phyloP scores from a whole-genome alignment of 2,329 filamentous ascomycete species.

The Rugonectria rugulosa region DNA sequence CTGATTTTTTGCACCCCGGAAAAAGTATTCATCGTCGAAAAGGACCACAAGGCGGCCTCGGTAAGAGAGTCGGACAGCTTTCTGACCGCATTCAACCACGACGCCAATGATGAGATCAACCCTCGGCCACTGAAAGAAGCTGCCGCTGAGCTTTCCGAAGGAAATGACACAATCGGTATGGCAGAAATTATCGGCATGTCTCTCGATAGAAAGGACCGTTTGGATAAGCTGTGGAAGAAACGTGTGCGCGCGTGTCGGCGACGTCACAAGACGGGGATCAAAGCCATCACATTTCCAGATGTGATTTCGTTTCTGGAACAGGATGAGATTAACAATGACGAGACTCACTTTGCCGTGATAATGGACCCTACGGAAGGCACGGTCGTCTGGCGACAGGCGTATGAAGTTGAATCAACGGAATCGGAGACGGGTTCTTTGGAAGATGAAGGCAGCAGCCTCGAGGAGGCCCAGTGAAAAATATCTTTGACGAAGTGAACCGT shows the following conservation, averaged over 20 bases:
- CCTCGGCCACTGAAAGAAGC: conserved; percentile 19
- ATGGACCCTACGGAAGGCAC: conserved; percentile 57
- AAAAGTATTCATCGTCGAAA: conserved; percentile 35
- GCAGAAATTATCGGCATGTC: conserved; percentile 33
- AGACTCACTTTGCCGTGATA: conserved; percentile 47
- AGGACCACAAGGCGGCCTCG: conserved; percentile 34
- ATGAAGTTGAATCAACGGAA: no score
- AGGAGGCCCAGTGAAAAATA: no score
- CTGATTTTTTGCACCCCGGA: conserved; percentile 41
- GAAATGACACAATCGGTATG: conserved; percentile 31
- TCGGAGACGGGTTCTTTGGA: no score
- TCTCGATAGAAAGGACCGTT: conserved; percentile 29
- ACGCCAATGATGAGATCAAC: conserved; percentile 34
- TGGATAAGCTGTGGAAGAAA: conserved; percentile 33
- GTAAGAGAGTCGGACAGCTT: conserved; percentile 33
- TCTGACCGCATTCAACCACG: conserved; percentile 40
- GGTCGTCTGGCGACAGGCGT: conserved; percentile 48
- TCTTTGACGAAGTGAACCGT: no score
- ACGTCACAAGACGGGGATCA: not conserved
- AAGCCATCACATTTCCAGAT: conserved; percentile 27
- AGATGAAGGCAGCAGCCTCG: no score
- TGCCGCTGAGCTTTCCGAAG: not conserved
- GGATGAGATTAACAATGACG: conserved; percentile 37
- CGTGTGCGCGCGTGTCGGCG: not conserved
- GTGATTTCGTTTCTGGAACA: conserved; percentile 37